phyloP scores from a whole-genome alignment of 2,329 filamentous ascomycete genomes.

The Colletotrichum theobromicola region DNA sequence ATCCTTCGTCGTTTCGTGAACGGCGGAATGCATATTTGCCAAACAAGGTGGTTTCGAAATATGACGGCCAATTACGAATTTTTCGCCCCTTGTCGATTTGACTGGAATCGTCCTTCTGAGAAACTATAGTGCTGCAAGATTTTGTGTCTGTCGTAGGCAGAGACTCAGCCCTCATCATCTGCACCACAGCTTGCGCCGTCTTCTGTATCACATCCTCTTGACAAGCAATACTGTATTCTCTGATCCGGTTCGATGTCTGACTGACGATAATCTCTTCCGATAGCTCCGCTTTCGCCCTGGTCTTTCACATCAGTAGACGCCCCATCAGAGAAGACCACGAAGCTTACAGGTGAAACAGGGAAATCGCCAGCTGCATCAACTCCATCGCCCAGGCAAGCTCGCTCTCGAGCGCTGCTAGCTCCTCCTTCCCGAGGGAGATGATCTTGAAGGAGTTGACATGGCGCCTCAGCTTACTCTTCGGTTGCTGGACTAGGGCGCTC shows the following conservation, averaged over 20 bases:
- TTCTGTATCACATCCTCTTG: neutral
- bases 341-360: neutral
- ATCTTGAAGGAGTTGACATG: neutral
- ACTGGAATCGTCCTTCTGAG: neutral
- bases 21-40: neutral
- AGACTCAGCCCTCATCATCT: neutral
- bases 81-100: neutral
- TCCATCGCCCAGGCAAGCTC: neutral
- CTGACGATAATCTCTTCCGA: neutral
- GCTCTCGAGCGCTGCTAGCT: neutral
- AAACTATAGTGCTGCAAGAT: neutral
- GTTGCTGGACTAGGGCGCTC: neutral
- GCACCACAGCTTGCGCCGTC: neutral
- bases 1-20: neutral
- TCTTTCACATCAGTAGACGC: neutral
- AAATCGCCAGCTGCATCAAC: neutral
- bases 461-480: neutral
- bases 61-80: neutral
- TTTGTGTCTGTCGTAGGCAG: neutral
- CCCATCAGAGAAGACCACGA: neutral
- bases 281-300: neutral
- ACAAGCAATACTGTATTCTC: neutral
- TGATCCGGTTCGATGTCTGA: neutral
- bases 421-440: neutral
- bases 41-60: neutral